These are phyloP conservation scores for Fusarium nanum DNA, from an alignment of 2,329 filamentous ascomycete genomes.

Conservation along the genomic window DNA sequence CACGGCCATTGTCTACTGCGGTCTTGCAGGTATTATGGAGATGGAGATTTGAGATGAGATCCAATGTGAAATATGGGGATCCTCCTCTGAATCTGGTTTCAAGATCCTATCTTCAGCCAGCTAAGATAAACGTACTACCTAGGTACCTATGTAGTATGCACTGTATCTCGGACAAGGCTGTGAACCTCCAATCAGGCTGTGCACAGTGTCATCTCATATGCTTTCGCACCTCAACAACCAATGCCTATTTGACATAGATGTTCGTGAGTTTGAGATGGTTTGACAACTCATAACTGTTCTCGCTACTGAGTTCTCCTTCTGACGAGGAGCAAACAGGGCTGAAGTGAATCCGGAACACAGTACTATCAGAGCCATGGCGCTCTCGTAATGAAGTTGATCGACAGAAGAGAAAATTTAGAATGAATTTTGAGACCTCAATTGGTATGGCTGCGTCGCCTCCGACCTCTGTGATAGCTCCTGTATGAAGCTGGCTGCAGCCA, in stretches of 20 bases:
- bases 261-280: slow-evolving; percentile 10
- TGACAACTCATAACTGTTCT: background rate
- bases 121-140: slow-evolving; percentile 6
- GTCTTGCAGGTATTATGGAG: slow-evolving; percentile 1
- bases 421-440: slow-evolving; percentile 14
- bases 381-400: background rate
- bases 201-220: slow-evolving; percentile 18
- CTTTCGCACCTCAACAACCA: slow-evolving; percentile 18
- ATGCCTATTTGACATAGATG: background rate
- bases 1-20: background rate
- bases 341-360: background rate
- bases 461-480: slow-evolving; percentile 1
- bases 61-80: slow-evolving; percentile 23
- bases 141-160: background rate
- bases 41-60: slow-evolving; percentile 28
- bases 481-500: slow-evolving; percentile 14
- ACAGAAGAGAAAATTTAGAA: background rate
- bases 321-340: background rate
- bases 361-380: background rate
- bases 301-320: background rate
- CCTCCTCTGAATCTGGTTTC: slow-evolving; percentile 10
- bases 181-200: background rate
- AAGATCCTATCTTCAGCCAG: slow-evolving; percentile 6
- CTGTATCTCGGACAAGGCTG: slow-evolving; percentile 17
- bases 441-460: slow-evolving; percentile 34